Evolutionary conservation across 768 basidiomycete genomes (phyloP).

Genomic region (Naematelia encephala): DNA sequence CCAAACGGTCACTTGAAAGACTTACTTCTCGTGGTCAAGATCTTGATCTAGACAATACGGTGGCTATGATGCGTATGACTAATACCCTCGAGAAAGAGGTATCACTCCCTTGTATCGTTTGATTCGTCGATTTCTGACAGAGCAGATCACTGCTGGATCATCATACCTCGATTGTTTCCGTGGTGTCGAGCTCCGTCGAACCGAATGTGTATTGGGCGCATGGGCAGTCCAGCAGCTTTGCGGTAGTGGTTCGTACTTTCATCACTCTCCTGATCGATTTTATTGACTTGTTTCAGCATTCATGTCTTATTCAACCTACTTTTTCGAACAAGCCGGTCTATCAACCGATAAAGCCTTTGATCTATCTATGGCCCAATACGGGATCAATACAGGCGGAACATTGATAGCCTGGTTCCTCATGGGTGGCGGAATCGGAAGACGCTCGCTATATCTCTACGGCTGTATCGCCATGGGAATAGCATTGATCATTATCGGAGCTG

Average conservation of each 20-base stretch:
- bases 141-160: constrained; percentile 24
- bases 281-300: constrained; percentile 2
- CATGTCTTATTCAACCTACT: constrained; percentile 25
- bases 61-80: constrained; percentile 46
- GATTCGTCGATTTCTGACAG: neutral
- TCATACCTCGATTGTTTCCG: constrained; percentile 48
- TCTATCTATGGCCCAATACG: constrained; percentile 43
- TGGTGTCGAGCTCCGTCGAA: constrained; percentile 42
- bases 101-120: constrained; percentile 9
- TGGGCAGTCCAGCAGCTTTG: constrained; percentile 34
- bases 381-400: constrained; percentile 36
- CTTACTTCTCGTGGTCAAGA: constrained; percentile 12
- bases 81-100: constrained; percentile 42
- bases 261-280: no score
- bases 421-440: constrained; percentile 20
- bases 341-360: constrained; percentile 23
- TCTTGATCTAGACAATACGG: constrained; percentile 29
- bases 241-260: constrained; percentile 15
- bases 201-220: constrained; percentile 53
- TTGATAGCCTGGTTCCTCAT: constrained; percentile 39
- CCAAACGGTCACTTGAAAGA: neutral
- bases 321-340: constrained; percentile 43
- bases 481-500: constrained; percentile 17
- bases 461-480: neutral
- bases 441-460: constrained; percentile 22